Percentiles rank a stretch among this genome's conserved stretches.
These are phyloP conservation scores for Cytospora chrysosperma DNA, from an alignment of 2,329 filamentous ascomycete genomes.

Conservation along the genomic window DNA sequence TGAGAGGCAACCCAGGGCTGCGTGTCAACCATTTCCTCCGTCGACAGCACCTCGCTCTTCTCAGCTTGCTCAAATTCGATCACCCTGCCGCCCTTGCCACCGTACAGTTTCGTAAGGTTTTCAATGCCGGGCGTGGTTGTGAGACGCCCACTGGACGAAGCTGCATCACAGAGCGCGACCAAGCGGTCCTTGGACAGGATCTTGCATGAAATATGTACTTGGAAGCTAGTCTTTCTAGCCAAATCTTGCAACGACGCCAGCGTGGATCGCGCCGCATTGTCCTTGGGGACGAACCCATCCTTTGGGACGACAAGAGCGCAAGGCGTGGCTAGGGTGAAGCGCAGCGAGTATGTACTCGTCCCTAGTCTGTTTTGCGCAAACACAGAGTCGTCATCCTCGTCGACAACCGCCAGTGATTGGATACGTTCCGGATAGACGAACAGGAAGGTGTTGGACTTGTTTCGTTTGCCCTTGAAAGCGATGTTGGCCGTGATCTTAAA, in stretches of 20 bases:
- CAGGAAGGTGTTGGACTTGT: slow-evolving; percentile 20
- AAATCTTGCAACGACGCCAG: slow-evolving; percentile 7
- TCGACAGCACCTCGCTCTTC: neutral
- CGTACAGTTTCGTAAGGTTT: slow-evolving; percentile 18
- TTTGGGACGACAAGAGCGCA: slow-evolving; percentile 13
- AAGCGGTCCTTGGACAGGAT: slow-evolving; percentile 5
- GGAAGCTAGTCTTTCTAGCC: slow-evolving; percentile 2
- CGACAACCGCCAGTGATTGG: slow-evolving; percentile 1
- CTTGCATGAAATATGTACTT: slow-evolving; percentile 8
- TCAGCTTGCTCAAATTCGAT: neutral
- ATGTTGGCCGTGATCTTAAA: slow-evolving; percentile 23
- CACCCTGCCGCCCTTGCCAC: slow-evolving; percentile 16
- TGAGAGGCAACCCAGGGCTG: neutral
- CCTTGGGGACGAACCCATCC: slow-evolving; percentile 11
- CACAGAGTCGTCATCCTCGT: slow-evolving; percentile 1
- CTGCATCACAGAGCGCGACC: slow-evolving; percentile 8
- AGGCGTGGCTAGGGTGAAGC: slow-evolving; percentile 3
- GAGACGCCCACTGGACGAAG: neutral
- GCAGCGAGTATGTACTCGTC: slow-evolving; percentile 5
- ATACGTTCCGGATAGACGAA: slow-evolving; percentile 19
- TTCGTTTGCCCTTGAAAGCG: slow-evolving; percentile 20
- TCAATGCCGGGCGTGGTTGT: slow-evolving; percentile 8
- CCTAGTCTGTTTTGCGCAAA: slow-evolving; percentile 8
- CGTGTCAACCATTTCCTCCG: neutral
- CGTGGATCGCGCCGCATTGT: slow-evolving; percentile 5